Conservation (phyloP, 148 eudicot species). For the Fagopyrum homotropicum region DNA sequence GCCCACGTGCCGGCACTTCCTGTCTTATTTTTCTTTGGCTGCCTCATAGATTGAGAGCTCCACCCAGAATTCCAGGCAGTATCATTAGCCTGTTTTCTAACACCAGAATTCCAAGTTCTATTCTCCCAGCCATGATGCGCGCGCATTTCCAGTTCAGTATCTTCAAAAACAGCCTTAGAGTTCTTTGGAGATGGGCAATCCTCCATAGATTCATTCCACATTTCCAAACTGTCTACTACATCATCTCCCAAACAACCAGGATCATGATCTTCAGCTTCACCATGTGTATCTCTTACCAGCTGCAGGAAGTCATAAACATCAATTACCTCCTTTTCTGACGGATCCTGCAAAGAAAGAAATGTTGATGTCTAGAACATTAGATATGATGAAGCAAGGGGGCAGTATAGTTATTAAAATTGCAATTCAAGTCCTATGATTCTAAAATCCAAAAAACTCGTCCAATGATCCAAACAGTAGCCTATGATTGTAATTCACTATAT, state of each 20-base stretch:
- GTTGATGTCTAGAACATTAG: background rate
- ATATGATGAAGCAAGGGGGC: background rate
- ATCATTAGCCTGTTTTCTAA: too few relatives aligned
- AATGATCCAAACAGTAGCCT: too few relatives aligned
- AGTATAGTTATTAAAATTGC: too few relatives aligned
- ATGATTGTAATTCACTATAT: too few relatives aligned
- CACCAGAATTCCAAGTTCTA: background rate
- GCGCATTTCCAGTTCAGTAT: conserved; percentile 8
- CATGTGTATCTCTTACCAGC: conserved; percentile 40
- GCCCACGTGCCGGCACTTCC: too few relatives aligned
- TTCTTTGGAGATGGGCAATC: conserved; percentile 18
- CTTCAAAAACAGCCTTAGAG: conserved; percentile 62
- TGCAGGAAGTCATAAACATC: conserved; percentile 75
- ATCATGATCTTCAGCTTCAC: conserved; percentile 23
- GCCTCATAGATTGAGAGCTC: too few relatives aligned
- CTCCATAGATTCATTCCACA: conserved; percentile 39
- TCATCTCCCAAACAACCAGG: conserved; percentile 72
- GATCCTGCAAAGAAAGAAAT: conserved; percentile 35
- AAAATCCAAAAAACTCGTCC: too few relatives aligned
- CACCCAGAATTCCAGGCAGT: too few relatives aligned
- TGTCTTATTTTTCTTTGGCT: too few relatives aligned
- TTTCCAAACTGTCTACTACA: conserved; percentile 48
- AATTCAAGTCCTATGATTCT: too few relatives aligned
- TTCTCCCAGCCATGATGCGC: background rate
- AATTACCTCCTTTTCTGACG: conserved; percentile 26